Evolutionary conservation across 1,284 basidiomycete species (phyloP).

Genomic region (Stereum hirsutum): DNA sequence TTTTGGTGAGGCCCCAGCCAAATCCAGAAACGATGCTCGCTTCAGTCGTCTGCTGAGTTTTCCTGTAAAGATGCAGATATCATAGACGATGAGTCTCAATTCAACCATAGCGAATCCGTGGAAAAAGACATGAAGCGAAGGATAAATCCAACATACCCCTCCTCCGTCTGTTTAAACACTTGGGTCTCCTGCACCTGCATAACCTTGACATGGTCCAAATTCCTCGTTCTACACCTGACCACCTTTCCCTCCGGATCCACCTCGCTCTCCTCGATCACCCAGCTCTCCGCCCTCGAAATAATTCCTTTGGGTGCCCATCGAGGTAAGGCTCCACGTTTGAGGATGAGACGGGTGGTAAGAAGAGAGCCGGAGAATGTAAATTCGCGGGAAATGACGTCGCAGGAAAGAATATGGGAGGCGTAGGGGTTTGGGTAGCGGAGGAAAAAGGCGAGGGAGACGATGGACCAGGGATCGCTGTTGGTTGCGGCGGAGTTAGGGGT

Average conservation of each 20-base stretch:
- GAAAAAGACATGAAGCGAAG: conserved; percentile 7
- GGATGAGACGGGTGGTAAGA: conserved; percentile 83
- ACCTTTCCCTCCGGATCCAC: conserved; percentile 71
- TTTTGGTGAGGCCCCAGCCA: conserved; percentile 76
- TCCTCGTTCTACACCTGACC: conserved; percentile 65
- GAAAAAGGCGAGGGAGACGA: conserved; percentile 89
- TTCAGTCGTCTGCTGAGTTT: conserved; percentile 70
- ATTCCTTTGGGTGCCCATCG: conserved; percentile 85
- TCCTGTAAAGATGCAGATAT: conserved; percentile 26
- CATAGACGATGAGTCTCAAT: not conserved
- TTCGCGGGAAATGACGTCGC: conserved; percentile 85
- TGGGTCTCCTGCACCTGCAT: conserved; percentile 75
- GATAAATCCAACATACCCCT: conserved; percentile 41
- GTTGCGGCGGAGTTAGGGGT: not conserved
- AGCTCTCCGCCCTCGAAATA: conserved; percentile 66
- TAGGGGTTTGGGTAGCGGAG: conserved; percentile 96
- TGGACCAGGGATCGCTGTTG: conserved; percentile 82
- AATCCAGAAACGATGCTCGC: conserved; percentile 70
- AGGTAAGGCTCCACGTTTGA: conserved; percentile 86
- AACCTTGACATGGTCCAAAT: conserved; percentile 79
- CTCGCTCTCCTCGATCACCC: conserved; percentile 89
- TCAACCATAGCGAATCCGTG: too few species aligned
- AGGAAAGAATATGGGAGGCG: conserved; percentile 88
- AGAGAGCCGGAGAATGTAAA: conserved; percentile 69
- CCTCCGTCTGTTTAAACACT: conserved; percentile 46